Base-by-base conservation (phyloP, 768 basidiomycete genomes). In the Termitomyces sp. region DNA sequence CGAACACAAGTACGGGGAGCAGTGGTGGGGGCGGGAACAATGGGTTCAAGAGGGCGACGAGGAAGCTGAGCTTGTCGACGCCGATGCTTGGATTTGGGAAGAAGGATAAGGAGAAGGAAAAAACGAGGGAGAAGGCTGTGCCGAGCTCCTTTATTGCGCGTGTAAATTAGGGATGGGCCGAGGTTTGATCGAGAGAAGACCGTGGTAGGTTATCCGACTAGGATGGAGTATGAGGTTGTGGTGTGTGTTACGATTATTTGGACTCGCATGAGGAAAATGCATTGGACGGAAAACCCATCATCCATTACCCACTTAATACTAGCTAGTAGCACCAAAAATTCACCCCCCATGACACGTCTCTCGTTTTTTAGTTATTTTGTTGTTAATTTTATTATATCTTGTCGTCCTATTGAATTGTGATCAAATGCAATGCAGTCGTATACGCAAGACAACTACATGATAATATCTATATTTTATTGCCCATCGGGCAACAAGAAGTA, bases 31-130 rank as follows among this genome's bases (percentile, higher is more conserved):
- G 65, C 41, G 54, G 49, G 9, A 55, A 39, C 22, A 41, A n/a
- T 5, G 52, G 64, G n/a, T 59, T 72, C 56, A 80, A 73, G 65
- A 72, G 73, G 42, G 74, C 82, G 58, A 78, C 74, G 64, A 76
- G 87, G 55, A 90, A 91, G 72, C 69, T 91, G 70, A 91, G 89
- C 67, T 68, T 90, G 56, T 79, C 79, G 24, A 77, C 80, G 50
- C 82, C 85, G 49, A 82, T 83, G 49, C 80, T 89, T 60, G 77
- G 77, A 66, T 80, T 76, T 73, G 79, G 77, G 68, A 80, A 71
- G 70, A 77, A 73, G 63, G 82, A 86, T 54, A 83, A 79, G 65
- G 34, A 72, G 61, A 75, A 76, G 34, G 34, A 34, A 36, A 36
- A 36, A 13, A 29, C 34, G 57, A 59, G 42, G 58, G 59, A 61